Conservation (phyloP, 2,329 filamentous ascomycete genomes). For the Nemania sp. region DNA sequence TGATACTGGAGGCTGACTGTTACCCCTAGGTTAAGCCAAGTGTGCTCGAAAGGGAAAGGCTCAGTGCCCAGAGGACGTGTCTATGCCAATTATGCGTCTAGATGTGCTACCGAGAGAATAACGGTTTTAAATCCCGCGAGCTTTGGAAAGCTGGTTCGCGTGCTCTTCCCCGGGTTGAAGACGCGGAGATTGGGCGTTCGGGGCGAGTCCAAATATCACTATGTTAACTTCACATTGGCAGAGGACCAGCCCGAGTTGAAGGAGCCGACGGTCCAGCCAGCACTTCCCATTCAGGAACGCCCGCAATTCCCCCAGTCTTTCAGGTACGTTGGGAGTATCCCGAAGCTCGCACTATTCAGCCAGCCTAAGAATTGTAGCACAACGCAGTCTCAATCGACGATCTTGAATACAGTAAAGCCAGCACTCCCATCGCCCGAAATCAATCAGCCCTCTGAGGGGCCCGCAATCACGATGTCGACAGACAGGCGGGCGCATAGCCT, state of each 20-base stretch:
- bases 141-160: constrained; percentile 94
- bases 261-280: constrained; percentile 51
- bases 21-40: constrained; percentile 67
- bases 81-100: constrained; percentile 92
- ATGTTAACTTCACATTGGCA: constrained; percentile 68
- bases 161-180: constrained; percentile 93
- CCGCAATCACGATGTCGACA: constrained; percentile 30
- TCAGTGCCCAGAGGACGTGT: constrained; percentile 92
- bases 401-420: constrained; percentile 28
- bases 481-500: constrained; percentile 53
- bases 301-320: constrained; percentile 54
- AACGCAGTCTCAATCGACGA: constrained; percentile 39
- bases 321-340: constrained; percentile 53
- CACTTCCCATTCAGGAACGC: constrained; percentile 55
- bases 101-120: constrained; percentile 90
- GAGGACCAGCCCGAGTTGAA: constrained; percentile 59
- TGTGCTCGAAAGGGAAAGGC: constrained; percentile 74
- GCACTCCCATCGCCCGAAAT: constrained; percentile 47
- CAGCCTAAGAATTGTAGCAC: constrained; percentile 38
- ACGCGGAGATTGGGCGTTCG: constrained; percentile 89
- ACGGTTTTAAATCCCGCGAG: constrained; percentile 95
- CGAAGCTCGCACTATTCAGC: constrained; percentile 1
- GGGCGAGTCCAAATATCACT: constrained; percentile 98
- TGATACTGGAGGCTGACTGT: constrained; percentile 32
- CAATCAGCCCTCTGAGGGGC: constrained; percentile 41